A percentile compares a stretch with the other conserved stretches of the same genome.
Evolutionary conservation across 805 yeast species (phyloP).

Genomic region (Pichia californica): DNA sequence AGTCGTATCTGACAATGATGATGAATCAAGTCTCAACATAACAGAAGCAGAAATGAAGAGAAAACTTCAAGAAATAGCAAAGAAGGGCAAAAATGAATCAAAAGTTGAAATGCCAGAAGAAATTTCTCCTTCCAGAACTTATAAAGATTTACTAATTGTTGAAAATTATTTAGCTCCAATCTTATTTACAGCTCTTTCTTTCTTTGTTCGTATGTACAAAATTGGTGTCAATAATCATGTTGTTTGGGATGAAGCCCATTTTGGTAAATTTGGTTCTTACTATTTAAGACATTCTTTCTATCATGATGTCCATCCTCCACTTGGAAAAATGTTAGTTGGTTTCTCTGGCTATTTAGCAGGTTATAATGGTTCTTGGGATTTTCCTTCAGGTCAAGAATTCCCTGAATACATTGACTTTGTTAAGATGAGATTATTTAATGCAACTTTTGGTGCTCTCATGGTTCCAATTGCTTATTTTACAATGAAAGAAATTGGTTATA

Average conservation of each 20-base stretch:
- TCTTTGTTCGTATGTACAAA: conserved; percentile 67
- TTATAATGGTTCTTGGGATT: conserved; percentile 83
- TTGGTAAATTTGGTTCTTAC: conserved; percentile 81
- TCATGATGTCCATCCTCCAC: conserved; percentile 84
- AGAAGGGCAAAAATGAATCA: conserved; percentile 9
- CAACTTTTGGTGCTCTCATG: conserved; percentile 73
- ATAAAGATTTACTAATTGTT: conserved; percentile 14
- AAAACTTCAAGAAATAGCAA: conserved; percentile 25
- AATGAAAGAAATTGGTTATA: conserved; percentile 67
- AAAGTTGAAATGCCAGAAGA: conserved; percentile 11
- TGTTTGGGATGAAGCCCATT: conserved; percentile 98
- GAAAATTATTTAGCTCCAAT: conserved; percentile 45
- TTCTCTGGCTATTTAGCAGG: conserved; percentile 76
- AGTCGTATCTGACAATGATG: background rate
- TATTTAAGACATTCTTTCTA: conserved; percentile 74
- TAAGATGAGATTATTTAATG: conserved; percentile 84
- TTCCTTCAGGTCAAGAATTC: conserved; percentile 73
- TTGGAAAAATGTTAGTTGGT: conserved; percentile 77
- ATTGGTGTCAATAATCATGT: conserved; percentile 70
- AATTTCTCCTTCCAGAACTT: conserved; percentile 12
- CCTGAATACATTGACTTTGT: conserved; percentile 76
- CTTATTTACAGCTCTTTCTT: conserved; percentile 60
- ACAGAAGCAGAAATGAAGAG: conserved; percentile 29
- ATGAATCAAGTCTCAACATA: background rate
- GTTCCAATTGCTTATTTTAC: conserved; percentile 86